These are phyloP conservation scores for Globisporangium spiculum DNA, from an alignment of 352 stramenopile genomes.

Conservation along the genomic window DNA sequence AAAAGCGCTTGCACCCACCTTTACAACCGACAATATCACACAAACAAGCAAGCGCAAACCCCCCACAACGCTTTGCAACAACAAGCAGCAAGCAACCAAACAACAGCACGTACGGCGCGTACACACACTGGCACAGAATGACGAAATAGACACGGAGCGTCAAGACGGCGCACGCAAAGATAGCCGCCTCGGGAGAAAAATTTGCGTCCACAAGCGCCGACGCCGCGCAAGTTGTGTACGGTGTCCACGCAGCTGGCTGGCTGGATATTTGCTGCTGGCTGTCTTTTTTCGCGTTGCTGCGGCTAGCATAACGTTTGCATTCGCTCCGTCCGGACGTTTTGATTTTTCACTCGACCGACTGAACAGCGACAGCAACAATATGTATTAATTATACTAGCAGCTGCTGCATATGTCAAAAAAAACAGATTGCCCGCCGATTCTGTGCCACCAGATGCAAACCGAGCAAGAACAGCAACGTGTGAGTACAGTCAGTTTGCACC, in stretches of 20 bases:
- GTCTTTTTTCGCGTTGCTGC: neutral
- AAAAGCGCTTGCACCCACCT: neutral
- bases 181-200: neutral
- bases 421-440: neutral
- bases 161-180: neutral
- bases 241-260: neutral
- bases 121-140: neutral
- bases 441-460: neutral
- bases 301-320: neutral
- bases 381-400: neutral
- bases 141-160: slow-evolving; percentile 1
- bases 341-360: neutral
- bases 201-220: neutral
- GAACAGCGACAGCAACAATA: neutral
- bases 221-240: neutral
- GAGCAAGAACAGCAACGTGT: neutral
- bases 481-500: neutral
- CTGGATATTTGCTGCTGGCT: neutral
- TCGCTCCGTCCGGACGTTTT: neutral
- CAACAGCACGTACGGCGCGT: neutral
- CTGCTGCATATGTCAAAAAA: neutral
- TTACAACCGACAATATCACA: slow-evolving; percentile 1
- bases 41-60: neutral
- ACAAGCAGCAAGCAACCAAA: neutral
- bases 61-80: neutral